Percentiles rank a stretch among this genome's conserved stretches.
phyloP scores from a whole-genome alignment of 225 moss, liverwort and hornwort species.

The Sphagnum contortum region DNA sequence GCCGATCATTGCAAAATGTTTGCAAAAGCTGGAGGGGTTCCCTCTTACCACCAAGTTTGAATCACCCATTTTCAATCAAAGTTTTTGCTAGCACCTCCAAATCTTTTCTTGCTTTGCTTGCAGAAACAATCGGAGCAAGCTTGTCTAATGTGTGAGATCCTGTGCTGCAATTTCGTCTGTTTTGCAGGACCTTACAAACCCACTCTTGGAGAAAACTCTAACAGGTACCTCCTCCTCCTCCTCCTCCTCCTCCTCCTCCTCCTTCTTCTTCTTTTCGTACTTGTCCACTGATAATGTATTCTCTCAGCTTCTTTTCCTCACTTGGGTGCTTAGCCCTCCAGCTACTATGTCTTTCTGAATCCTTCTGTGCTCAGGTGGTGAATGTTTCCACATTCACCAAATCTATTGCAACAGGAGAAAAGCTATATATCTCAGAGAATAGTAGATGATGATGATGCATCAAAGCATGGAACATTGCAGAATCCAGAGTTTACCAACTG shows the following conservation, averaged over 20 bases:
- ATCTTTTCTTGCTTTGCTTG: background rate
- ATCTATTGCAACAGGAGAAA: too few relatives aligned
- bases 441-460: too few relatives aligned
- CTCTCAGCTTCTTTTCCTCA: background rate
- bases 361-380: slow-evolving; percentile 8
- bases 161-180: background rate
- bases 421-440: too few relatives aligned
- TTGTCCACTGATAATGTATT: slow-evolving; percentile 1
- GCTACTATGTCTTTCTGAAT: slow-evolving; percentile 8
- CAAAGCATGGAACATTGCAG: too few relatives aligned
- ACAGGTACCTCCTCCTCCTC: slow-evolving; percentile 29
- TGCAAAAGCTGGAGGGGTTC: too few relatives aligned
- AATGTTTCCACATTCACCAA: background rate
- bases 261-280: slow-evolving; percentile 7
- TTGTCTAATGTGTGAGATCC: background rate
- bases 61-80: background rate
- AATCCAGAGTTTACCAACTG: too few relatives aligned
- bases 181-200: slow-evolving; percentile 72
- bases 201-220: slow-evolving; percentile 52
- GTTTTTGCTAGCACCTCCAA: slow-evolving; percentile 3
- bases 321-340: background rate
- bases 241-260: slow-evolving; percentile 2
- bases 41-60: too few relatives aligned
- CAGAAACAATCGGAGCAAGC: too few relatives aligned
- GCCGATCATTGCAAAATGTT: too few relatives aligned